These are phyloP conservation scores for Xylaria longipes DNA, from an alignment of 495 filamentous ascomycete species.

Conservation along the genomic window DNA sequence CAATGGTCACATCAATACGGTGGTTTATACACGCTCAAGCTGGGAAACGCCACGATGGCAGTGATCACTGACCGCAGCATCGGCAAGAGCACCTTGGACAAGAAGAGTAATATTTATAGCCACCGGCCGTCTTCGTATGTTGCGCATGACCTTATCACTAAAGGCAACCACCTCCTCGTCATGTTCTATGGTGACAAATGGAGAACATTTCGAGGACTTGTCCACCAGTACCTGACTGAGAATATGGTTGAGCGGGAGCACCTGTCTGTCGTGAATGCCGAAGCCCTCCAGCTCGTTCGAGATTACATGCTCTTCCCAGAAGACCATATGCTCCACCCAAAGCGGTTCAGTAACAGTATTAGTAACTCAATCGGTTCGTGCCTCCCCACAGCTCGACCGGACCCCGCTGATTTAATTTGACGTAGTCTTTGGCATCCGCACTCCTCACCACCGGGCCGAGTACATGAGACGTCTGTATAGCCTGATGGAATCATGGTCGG, in stretches of 20 bases:
- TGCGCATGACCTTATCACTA: constrained; percentile 39
- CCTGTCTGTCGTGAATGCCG: constrained; percentile 45
- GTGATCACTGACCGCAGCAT: constrained; percentile 46
- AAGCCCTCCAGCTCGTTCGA: constrained; percentile 47
- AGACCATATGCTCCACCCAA: constrained; percentile 49
- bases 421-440: constrained; percentile 14
- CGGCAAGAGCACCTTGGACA: constrained; percentile 52
- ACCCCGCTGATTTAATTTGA: neutral
- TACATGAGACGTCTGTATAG: constrained; percentile 40
- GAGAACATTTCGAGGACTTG: constrained; percentile 42
- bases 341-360: constrained; percentile 48
- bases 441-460: neutral
- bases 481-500: constrained; percentile 51
- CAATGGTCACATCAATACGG: constrained; percentile 52
- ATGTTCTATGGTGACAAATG: constrained; percentile 45
- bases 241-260: constrained; percentile 47
- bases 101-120: constrained; percentile 47
- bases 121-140: constrained; percentile 49
- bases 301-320: constrained; percentile 45
- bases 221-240: constrained; percentile 43
- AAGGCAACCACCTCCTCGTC: constrained; percentile 46
- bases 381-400: constrained; percentile 3
- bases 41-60: constrained; percentile 40
- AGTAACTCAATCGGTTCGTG: constrained; percentile 40
- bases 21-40: constrained; percentile 48